phyloP scores from a whole-genome alignment of 2,329 filamentous ascomycete species.

The Lizonia empirigonia region DNA sequence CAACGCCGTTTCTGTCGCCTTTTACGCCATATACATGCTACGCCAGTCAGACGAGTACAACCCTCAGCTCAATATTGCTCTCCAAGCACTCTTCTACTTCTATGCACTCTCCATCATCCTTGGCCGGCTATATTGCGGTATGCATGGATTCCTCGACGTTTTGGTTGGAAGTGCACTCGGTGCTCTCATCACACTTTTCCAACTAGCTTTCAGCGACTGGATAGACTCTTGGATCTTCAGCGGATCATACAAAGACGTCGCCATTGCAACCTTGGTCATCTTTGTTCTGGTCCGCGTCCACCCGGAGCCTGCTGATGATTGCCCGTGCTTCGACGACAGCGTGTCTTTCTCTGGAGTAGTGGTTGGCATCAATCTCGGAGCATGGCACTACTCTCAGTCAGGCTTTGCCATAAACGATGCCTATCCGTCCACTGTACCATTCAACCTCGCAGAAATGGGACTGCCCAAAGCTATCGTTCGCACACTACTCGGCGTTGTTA shows the following conservation, averaged over 20 bases:
- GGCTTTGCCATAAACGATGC: slow-evolving; percentile 59
- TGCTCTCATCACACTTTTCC: slow-evolving; percentile 63
- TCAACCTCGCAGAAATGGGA: slow-evolving; percentile 70
- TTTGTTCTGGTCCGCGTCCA: slow-evolving; percentile 84
- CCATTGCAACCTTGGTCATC: slow-evolving; percentile 68
- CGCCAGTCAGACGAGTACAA: slow-evolving; percentile 66
- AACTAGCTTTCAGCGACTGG: slow-evolving; percentile 60
- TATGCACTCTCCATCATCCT: slow-evolving; percentile 90
- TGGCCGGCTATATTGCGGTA: slow-evolving; percentile 93
- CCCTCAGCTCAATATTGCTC: slow-evolving; percentile 61
- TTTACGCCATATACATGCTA: slow-evolving; percentile 78
- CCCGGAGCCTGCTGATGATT: slow-evolving; percentile 94
- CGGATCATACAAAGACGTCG: slow-evolving; percentile 63
- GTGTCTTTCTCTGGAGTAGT: slow-evolving; percentile 91
- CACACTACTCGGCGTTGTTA: slow-evolving; percentile 77
- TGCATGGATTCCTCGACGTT: slow-evolving; percentile 97
- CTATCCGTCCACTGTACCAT: slow-evolving; percentile 65
- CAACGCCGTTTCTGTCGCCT: slow-evolving; percentile 91
- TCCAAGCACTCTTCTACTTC: slow-evolving; percentile 76
- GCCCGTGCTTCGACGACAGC: slow-evolving; percentile 95
- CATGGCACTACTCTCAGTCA: slow-evolving; percentile 77
- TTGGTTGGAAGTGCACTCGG: slow-evolving; percentile 80
- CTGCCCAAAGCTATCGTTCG: slow-evolving; percentile 67
- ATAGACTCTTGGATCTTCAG: slow-evolving; percentile 72
- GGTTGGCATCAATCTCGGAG: slow-evolving; percentile 80